Evolutionary conservation across 306 rosid genomes (phyloP).

Genomic region (Glycine latifolia): DNA sequence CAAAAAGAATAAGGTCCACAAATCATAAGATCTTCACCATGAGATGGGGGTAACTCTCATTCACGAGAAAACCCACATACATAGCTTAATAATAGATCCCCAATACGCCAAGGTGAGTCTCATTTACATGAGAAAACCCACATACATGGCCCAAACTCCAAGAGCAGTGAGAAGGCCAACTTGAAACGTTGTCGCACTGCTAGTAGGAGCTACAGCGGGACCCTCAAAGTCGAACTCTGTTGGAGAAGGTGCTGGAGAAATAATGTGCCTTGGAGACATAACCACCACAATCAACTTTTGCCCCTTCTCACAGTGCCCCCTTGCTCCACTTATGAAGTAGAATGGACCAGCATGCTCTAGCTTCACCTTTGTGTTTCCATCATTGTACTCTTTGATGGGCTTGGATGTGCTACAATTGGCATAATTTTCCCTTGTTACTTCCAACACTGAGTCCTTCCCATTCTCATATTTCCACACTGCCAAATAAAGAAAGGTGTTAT

Average conservation of each 20-base stretch:
- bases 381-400: slow-evolving; percentile 63
- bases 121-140: slow-evolving; percentile 52
- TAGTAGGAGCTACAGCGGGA: slow-evolving; percentile 87
- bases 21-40: neutral
- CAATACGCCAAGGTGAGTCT: slow-evolving; percentile 7
- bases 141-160: slow-evolving; percentile 52
- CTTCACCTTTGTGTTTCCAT: slow-evolving; percentile 74
- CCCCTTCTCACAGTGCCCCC: slow-evolving; percentile 84
- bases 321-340: slow-evolving; percentile 83
- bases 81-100: no score
- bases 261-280: slow-evolving; percentile 62
- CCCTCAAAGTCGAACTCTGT: slow-evolving; percentile 48
- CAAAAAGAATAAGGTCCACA: slow-evolving; percentile 1
- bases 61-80: no score
- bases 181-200: slow-evolving; percentile 57
- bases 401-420: slow-evolving; percentile 56
- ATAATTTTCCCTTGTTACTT: slow-evolving; percentile 71
- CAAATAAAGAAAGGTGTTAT: neutral
- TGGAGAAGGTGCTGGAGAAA: slow-evolving; percentile 84
- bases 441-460: slow-evolving; percentile 82
- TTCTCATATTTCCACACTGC: slow-evolving; percentile 83
- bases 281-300: slow-evolving; percentile 82
- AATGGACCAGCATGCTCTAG: slow-evolving; percentile 71
- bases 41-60: no score
- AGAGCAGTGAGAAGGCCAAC: slow-evolving; percentile 52